Conservation (phyloP, 345 rosid genomes). For the Orychophragmus violaceus region DNA sequence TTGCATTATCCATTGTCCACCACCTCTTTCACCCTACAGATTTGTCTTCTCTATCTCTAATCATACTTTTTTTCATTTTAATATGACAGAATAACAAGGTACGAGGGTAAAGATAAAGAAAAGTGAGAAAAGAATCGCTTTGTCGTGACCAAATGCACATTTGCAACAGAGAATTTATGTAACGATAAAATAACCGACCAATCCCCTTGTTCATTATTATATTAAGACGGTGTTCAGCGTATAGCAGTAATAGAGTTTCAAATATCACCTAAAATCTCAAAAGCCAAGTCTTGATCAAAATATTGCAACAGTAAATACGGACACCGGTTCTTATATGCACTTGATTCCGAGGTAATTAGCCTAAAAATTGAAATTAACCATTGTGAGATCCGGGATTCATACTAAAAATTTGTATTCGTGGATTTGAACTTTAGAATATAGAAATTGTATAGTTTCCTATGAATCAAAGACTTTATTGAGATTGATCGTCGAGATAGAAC, state of each 20-base stretch:
- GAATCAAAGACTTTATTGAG: too few relatives aligned
- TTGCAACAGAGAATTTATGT: slow-evolving; percentile 16
- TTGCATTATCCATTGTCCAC: too few relatives aligned
- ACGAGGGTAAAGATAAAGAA: slow-evolving; percentile 11
- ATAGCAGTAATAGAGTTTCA: not conserved
- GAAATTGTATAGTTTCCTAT: too few relatives aligned
- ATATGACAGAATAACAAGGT: slow-evolving; percentile 13
- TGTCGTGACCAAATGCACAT: slow-evolving; percentile 38
- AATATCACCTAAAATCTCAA: not conserved
- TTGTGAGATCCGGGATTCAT: too few relatives aligned
- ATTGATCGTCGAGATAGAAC: too few relatives aligned
- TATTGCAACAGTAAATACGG: not conserved
- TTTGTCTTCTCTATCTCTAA: too few relatives aligned
- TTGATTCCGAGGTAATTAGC: not conserved
- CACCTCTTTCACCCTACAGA: too few relatives aligned
- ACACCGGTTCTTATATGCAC: not conserved
- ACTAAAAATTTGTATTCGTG: too few relatives aligned
- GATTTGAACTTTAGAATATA: too few relatives aligned
- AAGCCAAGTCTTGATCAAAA: not conserved
- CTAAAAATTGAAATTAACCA: not conserved
- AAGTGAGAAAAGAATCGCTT: slow-evolving; percentile 22
- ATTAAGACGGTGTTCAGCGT: not conserved
- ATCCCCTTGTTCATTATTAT: not conserved
- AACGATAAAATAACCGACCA: slow-evolving; percentile 13
- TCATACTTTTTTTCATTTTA: not conserved